Base-by-base conservation (phyloP, 129 eudicot genomes). In the Lonicera japonica region DNA sequence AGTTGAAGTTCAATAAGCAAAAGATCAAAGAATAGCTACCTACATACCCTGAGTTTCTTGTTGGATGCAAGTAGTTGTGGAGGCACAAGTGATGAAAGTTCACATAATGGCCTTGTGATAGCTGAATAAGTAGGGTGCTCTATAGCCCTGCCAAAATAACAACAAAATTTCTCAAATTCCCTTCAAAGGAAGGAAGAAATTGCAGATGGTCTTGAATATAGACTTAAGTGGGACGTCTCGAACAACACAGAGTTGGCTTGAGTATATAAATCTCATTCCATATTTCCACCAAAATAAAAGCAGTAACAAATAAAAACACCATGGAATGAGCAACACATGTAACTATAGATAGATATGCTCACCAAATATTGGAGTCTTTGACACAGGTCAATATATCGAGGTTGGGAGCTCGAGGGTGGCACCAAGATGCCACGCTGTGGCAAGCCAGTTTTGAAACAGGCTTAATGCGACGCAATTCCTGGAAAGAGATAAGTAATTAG, bases 341-440 rank as follows among this genome's bases (percentile, higher is more conserved):
- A 0, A 9, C 11, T 25, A 58, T 57, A 52, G 48, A 63, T 60
- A 14, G 48, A 52, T 58, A 71, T 58, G 68, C 79, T 17, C 80
- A 92, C 99, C 99, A 92, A 66, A 92, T 92, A 73, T 92, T 90
- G 12, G 99, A 92, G 78, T 92, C 99, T 71, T 92, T 92, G 25
- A 92, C 99, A 63, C 99, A 92, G 64, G 99, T 92, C 75, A 92
- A 73, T 70, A 92, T 92, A 70, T 92, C 99, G 70, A 92, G 96
- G 73, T 92, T 92, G 39, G 99, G 99, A 65, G 99, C 99, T 74
- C 99, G 89, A 69, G 99, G 99, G 71, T 92, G 99, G 73, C 95
- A 92, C 99, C 99, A 92, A 56, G 99, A 92, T 24, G 99, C 96
- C 80, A 92, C 96, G 72, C 99, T 92, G 76, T 88, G 99, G 72